Conservation (phyloP, 371 early-diverging fungal species). For the Apophysomyces variabilis region DNA sequence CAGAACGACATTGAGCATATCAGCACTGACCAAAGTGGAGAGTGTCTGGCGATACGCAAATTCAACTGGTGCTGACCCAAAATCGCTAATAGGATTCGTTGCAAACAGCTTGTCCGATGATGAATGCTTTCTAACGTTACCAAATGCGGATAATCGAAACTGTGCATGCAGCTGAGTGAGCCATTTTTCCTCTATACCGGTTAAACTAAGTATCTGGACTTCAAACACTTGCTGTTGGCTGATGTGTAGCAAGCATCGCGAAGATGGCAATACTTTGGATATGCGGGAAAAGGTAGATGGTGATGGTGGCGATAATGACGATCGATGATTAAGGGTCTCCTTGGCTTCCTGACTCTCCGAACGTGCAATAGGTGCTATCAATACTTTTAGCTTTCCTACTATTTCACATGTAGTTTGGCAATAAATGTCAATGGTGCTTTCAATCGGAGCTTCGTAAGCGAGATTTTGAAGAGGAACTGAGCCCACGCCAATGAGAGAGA, state of each 20-base stretch:
- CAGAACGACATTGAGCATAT: slow-evolving; percentile 48
- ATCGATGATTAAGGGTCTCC: slow-evolving; percentile 12
- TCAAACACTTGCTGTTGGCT: slow-evolving; percentile 76
- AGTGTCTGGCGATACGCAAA: slow-evolving; percentile 71
- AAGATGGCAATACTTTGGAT: background rate
- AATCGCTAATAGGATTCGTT: slow-evolving; percentile 63
- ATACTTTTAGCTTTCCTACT: slow-evolving; percentile 55
- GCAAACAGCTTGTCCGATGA: slow-evolving; percentile 57
- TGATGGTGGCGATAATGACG: background rate
- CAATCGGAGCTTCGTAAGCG: slow-evolving; percentile 51
- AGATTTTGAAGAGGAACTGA: slow-evolving; percentile 60
- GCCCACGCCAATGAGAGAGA: slow-evolving; percentile 71
- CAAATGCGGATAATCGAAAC: slow-evolving; percentile 72
- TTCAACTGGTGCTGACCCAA: slow-evolving; percentile 47
- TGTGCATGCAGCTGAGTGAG: slow-evolving; percentile 81
- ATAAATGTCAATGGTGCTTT: slow-evolving; percentile 61
- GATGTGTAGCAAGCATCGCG: slow-evolving; percentile 24
- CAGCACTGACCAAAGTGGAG: slow-evolving; percentile 52
- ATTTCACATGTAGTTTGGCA: slow-evolving; percentile 60
- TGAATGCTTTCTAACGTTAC: slow-evolving; percentile 39
- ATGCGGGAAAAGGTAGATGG: background rate
- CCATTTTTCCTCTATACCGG: slow-evolving; percentile 67
- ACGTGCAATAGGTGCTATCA: slow-evolving; percentile 54
- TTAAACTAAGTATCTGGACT: slow-evolving; percentile 67
- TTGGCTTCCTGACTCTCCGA: slow-evolving; percentile 26